These are phyloP conservation scores for Rubia tinctorum DNA, from an alignment of 305 asterid genomes.

Conservation along the genomic window DNA sequence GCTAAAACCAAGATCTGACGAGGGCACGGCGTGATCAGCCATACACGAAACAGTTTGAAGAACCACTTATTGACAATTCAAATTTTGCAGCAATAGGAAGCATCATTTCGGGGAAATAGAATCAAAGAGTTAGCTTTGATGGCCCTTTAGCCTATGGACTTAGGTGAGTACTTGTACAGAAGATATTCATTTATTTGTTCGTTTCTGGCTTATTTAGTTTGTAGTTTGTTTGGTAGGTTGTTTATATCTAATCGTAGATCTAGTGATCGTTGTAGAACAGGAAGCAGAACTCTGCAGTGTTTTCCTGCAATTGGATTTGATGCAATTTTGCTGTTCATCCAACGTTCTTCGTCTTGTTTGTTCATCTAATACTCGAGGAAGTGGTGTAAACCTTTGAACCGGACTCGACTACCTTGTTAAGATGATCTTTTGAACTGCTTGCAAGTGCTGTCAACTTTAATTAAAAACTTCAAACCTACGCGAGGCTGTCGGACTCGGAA, in stretches of 20 bases:
- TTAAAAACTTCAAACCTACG: background rate
- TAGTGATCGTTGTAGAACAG: background rate
- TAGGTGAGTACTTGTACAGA: slow-evolving; percentile 12
- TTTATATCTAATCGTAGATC: background rate
- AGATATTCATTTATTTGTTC: slow-evolving; percentile 11
- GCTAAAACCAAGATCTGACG: slow-evolving; percentile 21
- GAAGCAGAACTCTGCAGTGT: background rate
- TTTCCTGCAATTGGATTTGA: too few relatives aligned
- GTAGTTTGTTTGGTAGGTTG: slow-evolving; percentile 1
- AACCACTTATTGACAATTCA: background rate
- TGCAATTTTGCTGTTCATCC: background rate
- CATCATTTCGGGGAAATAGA: background rate
- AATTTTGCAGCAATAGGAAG: background rate
- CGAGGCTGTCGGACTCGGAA: background rate
- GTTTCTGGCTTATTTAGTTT: slow-evolving; percentile 5
- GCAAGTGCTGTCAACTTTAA: background rate
- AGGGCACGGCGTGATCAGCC: background rate
- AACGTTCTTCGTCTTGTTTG: too few relatives aligned
- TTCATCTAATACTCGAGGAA: too few relatives aligned
- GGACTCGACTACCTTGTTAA: too few relatives aligned
- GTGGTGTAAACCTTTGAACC: background rate
- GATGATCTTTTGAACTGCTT: background rate
- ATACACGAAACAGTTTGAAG: background rate
- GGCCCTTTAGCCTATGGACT: background rate
- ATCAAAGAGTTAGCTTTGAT: slow-evolving; percentile 1